These are phyloP conservation scores for Rhizopus stolonifer DNA, from an alignment of 371 early-diverging fungal species.

Conservation along the genomic window DNA sequence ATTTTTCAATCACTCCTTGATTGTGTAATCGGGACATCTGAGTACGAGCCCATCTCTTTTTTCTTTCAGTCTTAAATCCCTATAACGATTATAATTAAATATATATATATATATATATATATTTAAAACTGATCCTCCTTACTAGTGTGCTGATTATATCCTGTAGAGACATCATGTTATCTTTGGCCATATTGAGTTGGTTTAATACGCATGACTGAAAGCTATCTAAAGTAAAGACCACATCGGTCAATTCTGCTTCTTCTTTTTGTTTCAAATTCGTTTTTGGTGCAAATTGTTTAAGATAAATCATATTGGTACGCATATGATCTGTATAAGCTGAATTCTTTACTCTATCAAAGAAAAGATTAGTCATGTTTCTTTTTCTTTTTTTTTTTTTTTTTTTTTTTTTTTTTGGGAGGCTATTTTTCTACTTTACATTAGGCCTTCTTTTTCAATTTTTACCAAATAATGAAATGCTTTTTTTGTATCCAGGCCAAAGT, in stretches of 20 bases:
- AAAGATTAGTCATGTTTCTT: background rate
- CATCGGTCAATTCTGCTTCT: background rate
- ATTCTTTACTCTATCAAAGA: constrained; percentile 7
- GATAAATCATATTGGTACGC: constrained; percentile 5
- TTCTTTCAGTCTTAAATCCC: background rate
- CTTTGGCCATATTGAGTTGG: background rate
- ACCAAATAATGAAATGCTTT: constrained; percentile 11
- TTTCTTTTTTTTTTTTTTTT: background rate
- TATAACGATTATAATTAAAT: background rate
- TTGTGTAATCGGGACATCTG: constrained; percentile 6
- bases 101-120: background rate
- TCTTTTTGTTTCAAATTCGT: background rate
- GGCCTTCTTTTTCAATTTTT: constrained; percentile 13
- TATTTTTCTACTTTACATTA: constrained; percentile 6
- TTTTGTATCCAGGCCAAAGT: constrained; percentile 6
- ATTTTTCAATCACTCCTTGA: constrained; percentile 12
- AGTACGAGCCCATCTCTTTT: constrained; percentile 12
- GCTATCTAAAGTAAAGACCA: constrained; percentile 2
- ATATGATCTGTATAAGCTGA: constrained; percentile 3
- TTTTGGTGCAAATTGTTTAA: constrained; percentile 6
- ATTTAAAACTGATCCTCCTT: background rate
- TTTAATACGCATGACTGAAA: constrained; percentile 2
- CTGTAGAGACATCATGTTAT: constrained; percentile 8
- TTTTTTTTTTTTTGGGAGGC: background rate
- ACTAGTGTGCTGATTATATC: constrained; percentile 7